Evolutionary conservation across 2,329 filamentous ascomycete species (phyloP).

Genomic region (Colletotrichum theobromicola): DNA sequence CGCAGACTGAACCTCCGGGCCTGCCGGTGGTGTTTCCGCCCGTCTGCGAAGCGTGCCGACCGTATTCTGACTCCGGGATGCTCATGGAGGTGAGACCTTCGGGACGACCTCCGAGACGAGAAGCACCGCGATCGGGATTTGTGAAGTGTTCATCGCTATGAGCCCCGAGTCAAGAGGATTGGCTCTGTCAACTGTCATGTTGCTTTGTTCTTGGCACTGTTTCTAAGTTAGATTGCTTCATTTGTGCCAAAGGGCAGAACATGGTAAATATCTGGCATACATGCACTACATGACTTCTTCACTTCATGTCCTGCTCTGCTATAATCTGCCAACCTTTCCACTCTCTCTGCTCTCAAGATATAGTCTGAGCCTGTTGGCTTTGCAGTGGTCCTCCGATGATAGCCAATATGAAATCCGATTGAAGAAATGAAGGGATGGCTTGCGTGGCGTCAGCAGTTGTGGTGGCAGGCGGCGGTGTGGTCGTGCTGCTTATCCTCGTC

Average conservation of each 20-base stretch:
- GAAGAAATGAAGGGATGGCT: background rate
- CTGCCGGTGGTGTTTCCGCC: background rate
- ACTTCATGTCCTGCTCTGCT: too few species aligned
- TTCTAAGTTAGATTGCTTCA: background rate
- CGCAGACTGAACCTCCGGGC: background rate
- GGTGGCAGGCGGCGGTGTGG: background rate
- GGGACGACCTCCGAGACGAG: too few species aligned
- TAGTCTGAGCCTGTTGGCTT: background rate
- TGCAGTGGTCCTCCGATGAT: background rate
- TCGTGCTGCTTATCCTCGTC: background rate
- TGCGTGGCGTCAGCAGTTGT: background rate
- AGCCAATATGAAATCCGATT: background rate
- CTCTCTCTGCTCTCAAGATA: too few species aligned
- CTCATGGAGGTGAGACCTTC: background rate
- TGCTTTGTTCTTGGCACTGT: background rate
- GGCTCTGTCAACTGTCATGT: background rate
- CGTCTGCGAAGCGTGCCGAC: too few species aligned
- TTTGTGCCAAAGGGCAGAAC: background rate
- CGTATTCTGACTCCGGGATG: background rate
- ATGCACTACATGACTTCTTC: too few species aligned
- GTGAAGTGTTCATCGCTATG: background rate
- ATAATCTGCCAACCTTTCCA: background rate
- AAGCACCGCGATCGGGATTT: background rate
- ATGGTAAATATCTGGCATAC: accelerated
- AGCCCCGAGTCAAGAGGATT: background rate